Base-by-base conservation (phyloP, 176 grass and related monocot species). In the Rhynchospora pubera region DNA sequence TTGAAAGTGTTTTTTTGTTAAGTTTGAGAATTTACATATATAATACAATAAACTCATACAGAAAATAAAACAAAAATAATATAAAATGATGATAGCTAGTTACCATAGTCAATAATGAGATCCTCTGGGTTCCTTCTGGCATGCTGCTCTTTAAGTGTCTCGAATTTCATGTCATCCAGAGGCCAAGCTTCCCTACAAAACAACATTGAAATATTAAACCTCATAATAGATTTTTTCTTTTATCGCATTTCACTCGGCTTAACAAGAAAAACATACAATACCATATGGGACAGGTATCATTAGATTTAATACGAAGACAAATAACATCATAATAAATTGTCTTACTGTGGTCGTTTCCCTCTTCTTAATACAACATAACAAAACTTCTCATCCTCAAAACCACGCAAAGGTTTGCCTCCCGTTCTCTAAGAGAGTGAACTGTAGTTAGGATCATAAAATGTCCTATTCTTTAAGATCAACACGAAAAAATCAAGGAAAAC, bases 371-470 rank as follows among this genome's bases (percentile, higher is more conserved):
- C 96, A 88, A 98, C 92, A 84, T 91, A 98, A 61, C 90, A 98
- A 83, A 98, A 98, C 32, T 94, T 98, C 74, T 98, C 96, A 65
- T 98, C 96, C 90, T 98, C 96, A 83, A 85, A 98, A 87, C 96
- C 95, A 50, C 95, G 92, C 61, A 98, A 79, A 82, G 90, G 90
- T 78, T 88, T 87, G 80, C 96, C 96, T 48, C 89, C 94, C 1
- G 96, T 94, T 21, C 96, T 88, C 96, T 94, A 85, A 68, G 77
- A 74, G 58, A 78, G 82, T 73, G 19, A 72, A 68, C 76, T 10
- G 78, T 13, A 39, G 10, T 75, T 30, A 53, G 47, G 12, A 53
- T 53, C 6, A 6, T 62, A 61, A 61, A 46, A 45, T 45, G 43
- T 80, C 42, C 23, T 43, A 15, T 80, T 80, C 3, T 46, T 14